Conservation (phyloP, 257 asterid genomes). For the Lavandula angustifolia region DNA sequence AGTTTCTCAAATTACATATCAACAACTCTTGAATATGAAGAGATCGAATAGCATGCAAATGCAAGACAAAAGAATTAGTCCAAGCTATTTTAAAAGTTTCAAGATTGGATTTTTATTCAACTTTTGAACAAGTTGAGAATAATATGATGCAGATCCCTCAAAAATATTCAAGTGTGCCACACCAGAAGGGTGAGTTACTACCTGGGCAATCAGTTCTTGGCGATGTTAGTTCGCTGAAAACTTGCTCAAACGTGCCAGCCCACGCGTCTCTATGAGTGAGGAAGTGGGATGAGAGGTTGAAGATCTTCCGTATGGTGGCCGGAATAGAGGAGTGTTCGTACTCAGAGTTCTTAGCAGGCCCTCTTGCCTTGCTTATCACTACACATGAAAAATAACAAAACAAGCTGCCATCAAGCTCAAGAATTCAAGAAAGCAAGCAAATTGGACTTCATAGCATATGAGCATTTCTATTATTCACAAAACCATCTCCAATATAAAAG, state of each 20-base stretch:
- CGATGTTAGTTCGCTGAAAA: constrained; percentile 47
- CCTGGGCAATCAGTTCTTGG: constrained; percentile 74
- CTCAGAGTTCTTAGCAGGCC: constrained; percentile 60
- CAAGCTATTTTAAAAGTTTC: background rate
- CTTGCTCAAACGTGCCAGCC: constrained; percentile 75
- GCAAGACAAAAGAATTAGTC: background rate
- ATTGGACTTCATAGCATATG: too few relatives aligned
- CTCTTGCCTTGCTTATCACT: constrained; percentile 61
- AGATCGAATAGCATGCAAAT: background rate
- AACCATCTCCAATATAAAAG: background rate
- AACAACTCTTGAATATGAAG: background rate
- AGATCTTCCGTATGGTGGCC: constrained; percentile 65
- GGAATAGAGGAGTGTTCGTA: constrained; percentile 69
- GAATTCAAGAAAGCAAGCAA: too few relatives aligned
- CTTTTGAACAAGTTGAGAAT: background rate
- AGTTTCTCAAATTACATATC: too few relatives aligned
- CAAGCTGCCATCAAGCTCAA: background rate
- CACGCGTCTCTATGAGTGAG: constrained; percentile 73
- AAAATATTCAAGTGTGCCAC: background rate
- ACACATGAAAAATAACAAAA: constrained; percentile 16
- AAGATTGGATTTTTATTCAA: too few relatives aligned
- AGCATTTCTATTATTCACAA: constrained; percentile 1
- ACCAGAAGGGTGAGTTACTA: constrained; percentile 45
- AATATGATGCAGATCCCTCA: background rate
- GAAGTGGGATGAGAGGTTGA: constrained; percentile 57